phyloP scores from a whole-genome alignment of 192 early-diverging fungal genomes.

The Coemansia sp. region DNA sequence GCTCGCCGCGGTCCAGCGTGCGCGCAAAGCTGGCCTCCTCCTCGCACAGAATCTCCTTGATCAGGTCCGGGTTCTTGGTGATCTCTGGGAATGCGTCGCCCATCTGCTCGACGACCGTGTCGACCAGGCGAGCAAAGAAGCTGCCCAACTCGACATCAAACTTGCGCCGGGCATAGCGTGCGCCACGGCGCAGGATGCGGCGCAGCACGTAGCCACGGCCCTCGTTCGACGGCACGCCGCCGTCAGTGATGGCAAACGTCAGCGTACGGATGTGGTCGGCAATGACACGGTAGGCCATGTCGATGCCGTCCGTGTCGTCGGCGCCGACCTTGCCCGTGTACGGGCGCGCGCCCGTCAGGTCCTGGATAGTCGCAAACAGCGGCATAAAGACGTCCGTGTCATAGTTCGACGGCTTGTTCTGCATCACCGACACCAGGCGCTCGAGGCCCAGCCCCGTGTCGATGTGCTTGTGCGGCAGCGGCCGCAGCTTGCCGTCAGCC shows the following conservation, averaged over 20 bases:
- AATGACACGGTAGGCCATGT: constrained; percentile 97
- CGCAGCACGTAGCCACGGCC: constrained; percentile 98
- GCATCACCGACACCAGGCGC: constrained; percentile 89
- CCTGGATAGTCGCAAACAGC: constrained; percentile 76
- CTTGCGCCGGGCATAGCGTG: constrained; percentile 88
- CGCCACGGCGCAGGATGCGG: constrained; percentile 91
- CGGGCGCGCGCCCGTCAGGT: constrained; percentile 74
- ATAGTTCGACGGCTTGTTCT: constrained; percentile 94
- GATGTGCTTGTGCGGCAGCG: constrained; percentile 93
- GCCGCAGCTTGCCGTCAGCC: constrained; percentile 73
- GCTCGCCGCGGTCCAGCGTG: constrained; percentile 95
- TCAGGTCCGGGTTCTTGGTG: constrained; percentile 59
- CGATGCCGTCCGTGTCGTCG: constrained; percentile 89
- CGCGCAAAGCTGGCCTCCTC: constrained; percentile 93
- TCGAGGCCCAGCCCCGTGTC: constrained; percentile 98
- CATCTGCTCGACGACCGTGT: constrained; percentile 87
- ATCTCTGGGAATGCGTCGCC: constrained; percentile 92
- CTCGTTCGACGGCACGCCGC: constrained; percentile 94
- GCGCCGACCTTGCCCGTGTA: constrained; percentile 85
- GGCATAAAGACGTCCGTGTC: constrained; percentile 92
- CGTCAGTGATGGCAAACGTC: constrained; percentile 94
- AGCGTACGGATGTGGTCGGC: constrained; percentile 97
- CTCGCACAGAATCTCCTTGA: constrained; percentile 95
- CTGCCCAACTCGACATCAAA: constrained; percentile 82
- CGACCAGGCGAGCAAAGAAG: constrained; percentile 93